Evolutionary conservation across 768 basidiomycete genomes (phyloP).

Genomic region (Pisolithus albus): DNA sequence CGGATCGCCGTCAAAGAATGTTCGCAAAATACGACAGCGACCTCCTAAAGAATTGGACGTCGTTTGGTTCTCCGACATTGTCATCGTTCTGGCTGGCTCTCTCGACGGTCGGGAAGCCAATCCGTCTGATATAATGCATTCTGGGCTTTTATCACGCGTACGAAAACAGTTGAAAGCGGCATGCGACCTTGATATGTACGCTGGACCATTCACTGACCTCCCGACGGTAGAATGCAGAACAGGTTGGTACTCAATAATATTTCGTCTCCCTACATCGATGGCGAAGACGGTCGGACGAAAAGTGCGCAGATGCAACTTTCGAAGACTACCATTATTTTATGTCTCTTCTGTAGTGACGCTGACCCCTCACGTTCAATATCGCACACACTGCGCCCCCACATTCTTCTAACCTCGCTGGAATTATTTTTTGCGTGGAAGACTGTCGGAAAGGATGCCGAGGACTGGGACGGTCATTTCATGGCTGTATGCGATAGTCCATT

Average conservation of each 20-base stretch:
- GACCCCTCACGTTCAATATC: conserved; percentile 32
- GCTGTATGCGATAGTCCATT: conserved; percentile 42
- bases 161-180: conserved; percentile 46
- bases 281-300: conserved; percentile 36
- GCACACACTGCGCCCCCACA: conserved; percentile 18
- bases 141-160: conserved; percentile 46
- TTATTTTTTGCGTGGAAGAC: conserved; percentile 37
- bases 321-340: conserved; percentile 5
- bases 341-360: conserved; percentile 30
- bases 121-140: conserved; percentile 36
- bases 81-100: conserved; percentile 48
- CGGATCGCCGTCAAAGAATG: conserved; percentile 24
- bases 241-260: conserved; percentile 53
- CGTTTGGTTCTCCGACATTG: conserved; percentile 41
- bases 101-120: conserved; percentile 39
- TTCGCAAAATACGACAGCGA: conserved; percentile 29
- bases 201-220: conserved; percentile 8
- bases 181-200: conserved; percentile 10
- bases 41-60: conserved; percentile 40
- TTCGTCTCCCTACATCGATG: conserved; percentile 46
- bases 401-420: conserved; percentile 32
- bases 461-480: conserved; percentile 26
- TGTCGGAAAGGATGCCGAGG: conserved; percentile 1
- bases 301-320: conserved; percentile 23
- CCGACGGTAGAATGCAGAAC: conserved; percentile 46